These are phyloP conservation scores for Jasminum sambac DNA, from an alignment of 257 asterid genomes.

Conservation along the genomic window DNA sequence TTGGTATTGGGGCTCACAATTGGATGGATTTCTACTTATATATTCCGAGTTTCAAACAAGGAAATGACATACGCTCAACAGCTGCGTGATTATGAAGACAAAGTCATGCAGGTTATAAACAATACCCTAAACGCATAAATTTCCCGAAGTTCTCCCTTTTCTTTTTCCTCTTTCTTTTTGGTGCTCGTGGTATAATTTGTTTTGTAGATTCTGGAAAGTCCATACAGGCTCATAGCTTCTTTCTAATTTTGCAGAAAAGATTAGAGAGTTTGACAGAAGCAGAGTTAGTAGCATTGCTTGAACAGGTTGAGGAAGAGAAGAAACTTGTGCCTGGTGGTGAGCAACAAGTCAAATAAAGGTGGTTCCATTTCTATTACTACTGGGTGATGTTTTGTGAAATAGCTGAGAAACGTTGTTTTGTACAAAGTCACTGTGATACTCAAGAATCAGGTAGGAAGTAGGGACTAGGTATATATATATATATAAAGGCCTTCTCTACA, in stretches of 20 bases:
- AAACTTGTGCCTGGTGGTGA: conserved; percentile 47
- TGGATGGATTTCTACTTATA: conserved; percentile 95
- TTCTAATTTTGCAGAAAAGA: conserved; percentile 61
- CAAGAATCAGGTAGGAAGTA: neutral
- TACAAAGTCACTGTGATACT: conserved; percentile 16
- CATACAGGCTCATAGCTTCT: neutral
- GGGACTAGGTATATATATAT: neutral
- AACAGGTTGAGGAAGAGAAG: conserved; percentile 97
- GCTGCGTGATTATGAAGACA: conserved; percentile 82
- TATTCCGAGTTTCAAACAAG: conserved; percentile 91
- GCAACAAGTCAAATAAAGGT: conserved; percentile 44
- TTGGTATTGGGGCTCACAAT: conserved; percentile 84
- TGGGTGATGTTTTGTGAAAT: neutral
- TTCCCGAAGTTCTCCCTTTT: neutral
- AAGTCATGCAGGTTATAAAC: conserved; percentile 84
- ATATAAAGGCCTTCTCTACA: neutral
- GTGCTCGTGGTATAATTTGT: neutral
- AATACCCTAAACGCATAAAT: conserved; percentile 10
- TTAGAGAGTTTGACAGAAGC: conserved; percentile 93
- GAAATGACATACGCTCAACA: conserved; percentile 97
- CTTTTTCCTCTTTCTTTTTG: too few relatives aligned
- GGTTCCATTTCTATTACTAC: neutral
- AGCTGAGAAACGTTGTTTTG: conserved; percentile 13
- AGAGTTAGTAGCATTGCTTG: conserved; percentile 67
- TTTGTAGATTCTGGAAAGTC: neutral